These are phyloP conservation scores for Gonapodya prolifera DNA, from an alignment of 192 early-diverging fungal species.

Conservation along the genomic window DNA sequence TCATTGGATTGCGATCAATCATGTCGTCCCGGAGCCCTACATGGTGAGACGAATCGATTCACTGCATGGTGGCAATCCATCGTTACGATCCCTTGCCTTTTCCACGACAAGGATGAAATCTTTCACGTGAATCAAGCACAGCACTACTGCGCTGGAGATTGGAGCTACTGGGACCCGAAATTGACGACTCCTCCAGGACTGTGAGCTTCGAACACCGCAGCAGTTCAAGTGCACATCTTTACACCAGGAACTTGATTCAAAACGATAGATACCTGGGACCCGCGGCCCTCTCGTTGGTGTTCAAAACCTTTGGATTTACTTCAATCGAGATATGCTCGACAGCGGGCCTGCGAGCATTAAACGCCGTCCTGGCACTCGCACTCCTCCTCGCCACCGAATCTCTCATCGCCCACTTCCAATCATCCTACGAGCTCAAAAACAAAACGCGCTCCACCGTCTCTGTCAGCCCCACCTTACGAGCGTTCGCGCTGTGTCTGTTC, in stretches of 20 bases:
- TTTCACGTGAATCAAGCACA: conserved; percentile 91
- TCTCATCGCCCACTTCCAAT: neutral
- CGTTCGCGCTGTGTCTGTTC: conserved; percentile 45
- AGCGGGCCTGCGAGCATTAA: conserved; percentile 27
- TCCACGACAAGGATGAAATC: conserved; percentile 67
- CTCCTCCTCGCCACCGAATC: conserved; percentile 7
- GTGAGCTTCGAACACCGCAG: conserved; percentile 35
- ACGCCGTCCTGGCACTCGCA: conserved; percentile 19
- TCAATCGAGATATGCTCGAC: neutral
- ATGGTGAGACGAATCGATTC: too few species aligned
- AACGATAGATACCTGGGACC: conserved; percentile 15
- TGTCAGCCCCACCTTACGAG: conserved; percentile 9
- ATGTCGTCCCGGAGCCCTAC: conserved; percentile 28
- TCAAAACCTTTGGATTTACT: conserved; percentile 53
- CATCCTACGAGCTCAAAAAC: neutral
- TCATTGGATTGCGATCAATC: conserved; percentile 6
- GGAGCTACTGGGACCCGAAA: conserved; percentile 72
- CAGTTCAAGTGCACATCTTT: conserved; percentile 3
- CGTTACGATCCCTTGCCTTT: neutral
- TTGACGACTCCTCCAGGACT: conserved; percentile 95
- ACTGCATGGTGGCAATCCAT: too few species aligned
- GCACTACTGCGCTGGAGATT: conserved; percentile 63
- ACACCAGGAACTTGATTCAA: neutral
- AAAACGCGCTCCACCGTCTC: neutral
- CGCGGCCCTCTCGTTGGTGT: conserved; percentile 31